A percentile compares a stretch with the other conserved stretches of the same genome.
phyloP scores from a whole-genome alignment of 805 yeast genomes.

The Wickerhamomyces mucosus region DNA sequence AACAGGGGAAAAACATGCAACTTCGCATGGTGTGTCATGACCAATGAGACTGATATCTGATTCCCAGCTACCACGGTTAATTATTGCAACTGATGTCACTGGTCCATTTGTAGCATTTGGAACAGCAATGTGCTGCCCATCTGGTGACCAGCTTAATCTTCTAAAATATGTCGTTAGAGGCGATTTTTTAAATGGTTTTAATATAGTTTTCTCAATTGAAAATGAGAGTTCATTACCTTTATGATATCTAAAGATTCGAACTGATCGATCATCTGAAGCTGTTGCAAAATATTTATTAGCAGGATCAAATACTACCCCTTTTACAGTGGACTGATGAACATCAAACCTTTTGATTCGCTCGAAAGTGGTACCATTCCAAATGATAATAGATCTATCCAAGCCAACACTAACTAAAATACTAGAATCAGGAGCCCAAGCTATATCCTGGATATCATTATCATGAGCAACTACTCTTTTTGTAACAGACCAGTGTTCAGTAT shows the following conservation, averaged over 20 bases:
- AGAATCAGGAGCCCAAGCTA: constrained; percentile 97
- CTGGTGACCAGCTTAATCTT: constrained; percentile 84
- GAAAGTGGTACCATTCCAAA: constrained; percentile 91
- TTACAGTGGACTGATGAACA: constrained; percentile 89
- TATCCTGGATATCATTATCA: constrained; percentile 95
- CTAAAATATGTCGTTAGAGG: constrained; percentile 90
- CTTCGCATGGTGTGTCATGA: constrained; percentile 81
- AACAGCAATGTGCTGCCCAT: constrained; percentile 78
- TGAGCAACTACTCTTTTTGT: constrained; percentile 90
- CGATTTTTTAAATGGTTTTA: constrained; percentile 78
- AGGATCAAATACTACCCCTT: constrained; percentile 96
- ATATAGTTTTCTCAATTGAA: constrained; percentile 73
- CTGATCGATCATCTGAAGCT: constrained; percentile 90
- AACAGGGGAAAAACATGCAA: constrained; percentile 65
- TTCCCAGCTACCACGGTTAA: constrained; percentile 75
- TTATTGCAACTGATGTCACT: constrained; percentile 61
- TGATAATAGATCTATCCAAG: constrained; percentile 80
- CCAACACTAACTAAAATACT: constrained; percentile 89
- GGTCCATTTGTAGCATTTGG: constrained; percentile 85
- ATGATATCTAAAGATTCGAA: constrained; percentile 80
- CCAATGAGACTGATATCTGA: constrained; percentile 68
- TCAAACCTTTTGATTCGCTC: constrained; percentile 84
- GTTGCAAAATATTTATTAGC: constrained; percentile 97
- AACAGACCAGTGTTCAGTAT: constrained; percentile 90
- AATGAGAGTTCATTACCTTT: constrained; percentile 71